A percentile compares a stretch with the other conserved stretches of the same genome.
Conservation (phyloP, 1,284 basidiomycete genomes). For the Puccinia horiana region DNA sequence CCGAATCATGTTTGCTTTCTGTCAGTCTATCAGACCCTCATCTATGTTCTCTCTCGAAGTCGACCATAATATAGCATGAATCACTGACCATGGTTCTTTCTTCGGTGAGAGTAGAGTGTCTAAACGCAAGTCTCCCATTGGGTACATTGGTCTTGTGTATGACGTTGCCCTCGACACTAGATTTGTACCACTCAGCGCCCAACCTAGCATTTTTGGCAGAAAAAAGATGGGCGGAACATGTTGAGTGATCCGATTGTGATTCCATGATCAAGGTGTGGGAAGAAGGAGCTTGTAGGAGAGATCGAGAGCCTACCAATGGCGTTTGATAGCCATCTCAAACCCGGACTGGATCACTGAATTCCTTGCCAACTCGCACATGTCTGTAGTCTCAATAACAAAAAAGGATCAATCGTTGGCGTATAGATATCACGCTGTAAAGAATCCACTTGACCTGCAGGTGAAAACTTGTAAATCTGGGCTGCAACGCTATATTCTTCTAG, state of each 20-base stretch:
- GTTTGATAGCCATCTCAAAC: constrained; percentile 98
- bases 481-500: constrained; percentile 98
- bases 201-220: constrained; percentile 56
- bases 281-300: not conserved
- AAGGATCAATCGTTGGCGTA: not conserved
- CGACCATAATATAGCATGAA: not conserved
- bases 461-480: constrained; percentile 70
- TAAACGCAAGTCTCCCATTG: constrained; percentile 79
- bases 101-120: constrained; percentile 83
- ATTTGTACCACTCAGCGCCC: constrained; percentile 50
- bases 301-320: constrained; percentile 72
- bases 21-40: not conserved
- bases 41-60: not conserved
- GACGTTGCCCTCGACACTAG: constrained; percentile 57
- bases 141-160: constrained; percentile 79
- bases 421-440: not conserved
- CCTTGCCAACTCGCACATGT: constrained; percentile 82
- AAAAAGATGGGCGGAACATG: constrained; percentile 70
- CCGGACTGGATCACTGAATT: constrained; percentile 96
- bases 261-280: not conserved
- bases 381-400: constrained; percentile 51
- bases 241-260: constrained; percentile 62
- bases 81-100: constrained; percentile 62
- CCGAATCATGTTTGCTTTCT: not conserved
- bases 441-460: constrained; percentile 42